phyloP scores from a whole-genome alignment of 257 asterid species.

The Penstemon barbatus region DNA sequence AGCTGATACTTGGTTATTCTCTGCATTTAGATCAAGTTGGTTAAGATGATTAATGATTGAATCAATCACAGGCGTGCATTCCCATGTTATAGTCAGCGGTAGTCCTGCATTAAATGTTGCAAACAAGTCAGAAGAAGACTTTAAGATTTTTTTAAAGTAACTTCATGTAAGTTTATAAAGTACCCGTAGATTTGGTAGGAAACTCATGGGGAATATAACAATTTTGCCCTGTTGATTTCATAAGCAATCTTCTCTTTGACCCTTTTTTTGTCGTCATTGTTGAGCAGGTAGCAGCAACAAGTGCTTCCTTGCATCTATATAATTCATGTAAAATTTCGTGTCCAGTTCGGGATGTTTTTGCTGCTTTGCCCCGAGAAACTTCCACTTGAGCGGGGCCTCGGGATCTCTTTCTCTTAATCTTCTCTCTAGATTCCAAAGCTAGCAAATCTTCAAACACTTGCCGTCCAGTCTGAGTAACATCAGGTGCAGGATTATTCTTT shows the following conservation, averaged over 20 bases:
- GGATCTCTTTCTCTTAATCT: constrained; percentile 52
- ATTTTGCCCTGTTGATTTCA: constrained; percentile 40
- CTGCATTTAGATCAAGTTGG: constrained; percentile 53
- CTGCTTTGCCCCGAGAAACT: constrained; percentile 34
- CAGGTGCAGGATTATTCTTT: constrained; percentile 25
- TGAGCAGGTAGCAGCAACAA: constrained; percentile 44
- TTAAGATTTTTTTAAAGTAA: constrained; percentile 23
- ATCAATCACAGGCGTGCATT: constrained; percentile 43
- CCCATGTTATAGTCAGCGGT: constrained; percentile 56
- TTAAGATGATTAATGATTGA: constrained; percentile 52
- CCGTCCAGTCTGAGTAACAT: constrained; percentile 33
- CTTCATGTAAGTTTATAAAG: constrained; percentile 21
- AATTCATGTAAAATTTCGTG: constrained; percentile 39
- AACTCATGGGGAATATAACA: constrained; percentile 33
- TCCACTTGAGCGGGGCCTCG: constrained; percentile 47
- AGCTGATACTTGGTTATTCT: constrained; percentile 28
- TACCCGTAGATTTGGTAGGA: constrained; percentile 45
- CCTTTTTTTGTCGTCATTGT: constrained; percentile 52
- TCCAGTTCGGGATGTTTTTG: constrained; percentile 32
- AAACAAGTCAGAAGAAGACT: constrained; percentile 26
- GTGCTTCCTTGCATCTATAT: constrained; percentile 53
- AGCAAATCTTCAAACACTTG: constrained; percentile 37
- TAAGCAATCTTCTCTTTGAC: constrained; percentile 47
- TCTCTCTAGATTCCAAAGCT: constrained; percentile 49
- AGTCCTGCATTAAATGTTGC: constrained; percentile 51